Base-by-base conservation (phyloP, 225 moss, liverwort and hornwort species). In the Thuidium tamariscinum region DNA sequence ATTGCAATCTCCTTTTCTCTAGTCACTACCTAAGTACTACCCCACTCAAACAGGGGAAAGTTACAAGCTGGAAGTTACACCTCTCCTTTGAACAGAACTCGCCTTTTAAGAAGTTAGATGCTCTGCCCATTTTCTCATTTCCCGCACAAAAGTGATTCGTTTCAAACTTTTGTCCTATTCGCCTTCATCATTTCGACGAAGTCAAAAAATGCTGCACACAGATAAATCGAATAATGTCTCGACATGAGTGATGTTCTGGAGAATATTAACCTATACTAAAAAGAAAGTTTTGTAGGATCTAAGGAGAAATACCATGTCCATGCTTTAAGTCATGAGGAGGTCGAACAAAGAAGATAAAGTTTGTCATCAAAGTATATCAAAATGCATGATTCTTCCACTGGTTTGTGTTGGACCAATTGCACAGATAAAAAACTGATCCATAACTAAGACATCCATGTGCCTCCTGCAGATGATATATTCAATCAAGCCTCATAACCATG, bases 181-280 rank as follows among this genome's bases (percentile, higher is more conserved):
- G 88, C 87, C 91, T 83, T 91, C 97, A 98, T 98, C 94, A 96
- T 95, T 88, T 95, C 92, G 75, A 98, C 92, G 62, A 98, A 98
- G 93, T 96, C 95, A 86, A 93, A 95, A 87, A 96, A 95, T 19
- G 89, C 97, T 97, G 97, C 95, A 91, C 83, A 83, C 85, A 86
- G 74, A 79, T 56, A 57, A 87, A 90, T 84, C 56, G 54, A 90
- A 81, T 67, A 60, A 72, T 80, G 72, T 81, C 81, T 88, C 86
- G 77, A 86, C 83, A 81, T 88, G 71, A 91, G 87, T 83, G 88
- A 56, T 81, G 86, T 69, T 72, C 65, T 20, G 61, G 34, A 65
- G 79, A 79, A 78, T 37, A 69, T 59, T 55, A 82, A 82, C 39
- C 77, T 77, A 36, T 72, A 55, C 69, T 62, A 16, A 61, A 49